Conservation (phyloP, 2,329 filamentous ascomycete species). For the Phaeosphaeria sp. region DNA sequence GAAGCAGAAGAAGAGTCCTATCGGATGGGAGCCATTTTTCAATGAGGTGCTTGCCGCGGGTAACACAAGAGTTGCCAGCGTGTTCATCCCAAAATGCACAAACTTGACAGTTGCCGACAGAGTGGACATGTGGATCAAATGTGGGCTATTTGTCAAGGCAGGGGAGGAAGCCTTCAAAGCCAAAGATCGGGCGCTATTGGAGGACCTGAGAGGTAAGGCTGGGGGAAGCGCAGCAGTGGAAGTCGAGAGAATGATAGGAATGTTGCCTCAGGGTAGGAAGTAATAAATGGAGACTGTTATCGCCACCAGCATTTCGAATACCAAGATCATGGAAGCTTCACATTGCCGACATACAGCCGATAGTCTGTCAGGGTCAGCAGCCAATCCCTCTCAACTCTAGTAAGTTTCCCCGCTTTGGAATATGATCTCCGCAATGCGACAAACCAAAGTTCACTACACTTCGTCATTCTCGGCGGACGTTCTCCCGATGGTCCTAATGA, state of each 20-base stretch:
- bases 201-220: conserved; percentile 75
- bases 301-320: neutral
- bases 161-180: conserved; percentile 87
- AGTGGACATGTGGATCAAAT: conserved; percentile 95
- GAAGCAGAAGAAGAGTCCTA: conserved; percentile 81
- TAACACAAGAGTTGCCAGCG: conserved; percentile 82
- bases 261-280: conserved; percentile 38
- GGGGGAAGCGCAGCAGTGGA: conserved; percentile 74
- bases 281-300: conserved; percentile 1
- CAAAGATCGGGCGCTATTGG: conserved; percentile 79
- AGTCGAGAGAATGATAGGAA: conserved; percentile 78
- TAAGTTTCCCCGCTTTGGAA: conserved; percentile 15
- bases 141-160: conserved; percentile 85
- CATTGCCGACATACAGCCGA: neutral
- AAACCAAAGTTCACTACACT: neutral
- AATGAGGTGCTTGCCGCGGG: conserved; percentile 87
- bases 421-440: conserved; percentile 2
- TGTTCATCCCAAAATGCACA: conserved; percentile 89
- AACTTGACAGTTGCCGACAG: conserved; percentile 70
- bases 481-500: conserved; percentile 4
- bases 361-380: neutral
- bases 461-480: conserved; percentile 16
- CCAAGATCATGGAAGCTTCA: neutral
- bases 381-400: neutral
- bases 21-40: conserved; percentile 98